phyloP scores from a whole-genome alignment of 1,139 yeast species.

The Nakaseomyces bracarensis region DNA sequence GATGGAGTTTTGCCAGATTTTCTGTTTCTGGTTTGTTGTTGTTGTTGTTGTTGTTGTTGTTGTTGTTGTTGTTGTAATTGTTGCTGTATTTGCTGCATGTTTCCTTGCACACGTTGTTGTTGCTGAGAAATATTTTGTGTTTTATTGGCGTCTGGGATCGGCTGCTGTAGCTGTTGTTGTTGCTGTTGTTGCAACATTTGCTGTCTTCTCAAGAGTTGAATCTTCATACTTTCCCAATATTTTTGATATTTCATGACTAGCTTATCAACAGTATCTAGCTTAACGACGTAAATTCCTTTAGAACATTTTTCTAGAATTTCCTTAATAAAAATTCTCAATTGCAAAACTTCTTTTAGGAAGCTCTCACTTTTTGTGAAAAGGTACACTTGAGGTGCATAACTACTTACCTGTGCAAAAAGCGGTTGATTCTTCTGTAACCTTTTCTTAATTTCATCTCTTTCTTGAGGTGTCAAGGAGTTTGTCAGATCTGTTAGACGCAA shows the following conservation, averaged over 20 bases:
- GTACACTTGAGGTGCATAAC: slow-evolving; percentile 68
- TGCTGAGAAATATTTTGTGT: slow-evolving; percentile 16
- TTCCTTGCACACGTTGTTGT: slow-evolving; percentile 8
- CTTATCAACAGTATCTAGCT: slow-evolving; percentile 61
- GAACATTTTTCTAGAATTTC: slow-evolving; percentile 60
- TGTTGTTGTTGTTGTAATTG: slow-evolving; percentile 22
- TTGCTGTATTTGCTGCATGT: slow-evolving; percentile 16
- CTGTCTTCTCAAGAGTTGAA: slow-evolving; percentile 38
- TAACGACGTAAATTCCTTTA: slow-evolving; percentile 57
- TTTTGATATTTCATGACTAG: slow-evolving; percentile 64
- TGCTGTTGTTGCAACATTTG: slow-evolving; percentile 33
- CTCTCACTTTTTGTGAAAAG: slow-evolving; percentile 64
- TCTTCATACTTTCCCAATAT: slow-evolving; percentile 65
- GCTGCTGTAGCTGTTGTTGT: slow-evolving; percentile 23
- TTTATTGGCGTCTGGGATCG: slow-evolving; percentile 13
- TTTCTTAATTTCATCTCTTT: slow-evolving; percentile 55
- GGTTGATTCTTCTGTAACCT: slow-evolving; percentile 52
- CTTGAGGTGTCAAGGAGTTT: slow-evolving; percentile 48
- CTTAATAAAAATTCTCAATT: slow-evolving; percentile 70
- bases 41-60: slow-evolving; percentile 20
- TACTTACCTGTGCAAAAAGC: slow-evolving; percentile 62
- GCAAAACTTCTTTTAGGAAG: slow-evolving; percentile 68
- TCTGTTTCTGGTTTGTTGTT: slow-evolving; percentile 15
- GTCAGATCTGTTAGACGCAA: slow-evolving; percentile 62
- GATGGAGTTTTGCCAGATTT: slow-evolving; percentile 15